Evolutionary conservation across 1,139 yeast species (phyloP).

Genomic region (Yamadazyma atmosphaerica): DNA sequence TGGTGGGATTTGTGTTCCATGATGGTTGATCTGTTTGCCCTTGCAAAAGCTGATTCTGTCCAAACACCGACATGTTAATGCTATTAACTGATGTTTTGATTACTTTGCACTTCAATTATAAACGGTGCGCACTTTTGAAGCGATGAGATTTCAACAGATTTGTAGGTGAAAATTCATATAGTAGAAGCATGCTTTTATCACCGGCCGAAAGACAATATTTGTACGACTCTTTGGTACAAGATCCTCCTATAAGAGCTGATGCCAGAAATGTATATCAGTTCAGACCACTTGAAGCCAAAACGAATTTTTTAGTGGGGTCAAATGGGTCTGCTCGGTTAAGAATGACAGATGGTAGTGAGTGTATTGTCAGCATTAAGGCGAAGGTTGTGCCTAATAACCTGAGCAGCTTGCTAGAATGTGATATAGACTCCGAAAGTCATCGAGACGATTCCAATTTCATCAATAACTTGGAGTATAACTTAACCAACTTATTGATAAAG

Average conservation of each 20-base stretch:
- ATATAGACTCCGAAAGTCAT: conserved; percentile 71
- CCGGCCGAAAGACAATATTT: conserved; percentile 85
- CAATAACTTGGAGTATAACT: conserved; percentile 53
- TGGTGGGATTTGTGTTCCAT: conserved; percentile 55
- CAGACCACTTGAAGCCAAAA: conserved; percentile 81
- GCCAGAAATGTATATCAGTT: conserved; percentile 72
- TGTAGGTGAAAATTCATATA: too few species aligned
- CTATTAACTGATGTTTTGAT: background rate
- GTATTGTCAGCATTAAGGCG: conserved; percentile 85
- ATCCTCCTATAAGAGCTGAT: conserved; percentile 78
- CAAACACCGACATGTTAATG: conserved; percentile 2
- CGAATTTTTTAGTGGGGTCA: conserved; percentile 79
- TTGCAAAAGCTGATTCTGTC: background rate
- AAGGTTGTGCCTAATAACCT: conserved; percentile 65
- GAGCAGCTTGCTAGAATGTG: conserved; percentile 61
- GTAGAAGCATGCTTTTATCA: conserved; percentile 79
- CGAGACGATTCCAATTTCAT: conserved; percentile 70
- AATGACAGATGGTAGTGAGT: conserved; percentile 87
- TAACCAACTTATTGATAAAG: conserved; percentile 47
- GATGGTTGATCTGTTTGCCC: conserved; percentile 27
- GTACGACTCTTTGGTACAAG: conserved; percentile 64
- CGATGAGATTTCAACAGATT: too few species aligned
- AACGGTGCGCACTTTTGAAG: too few species aligned
- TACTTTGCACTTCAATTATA: background rate
- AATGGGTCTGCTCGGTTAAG: conserved; percentile 91